phyloP scores from a whole-genome alignment of 495 filamentous ascomycete species.

The Penicillium diatomitis region DNA sequence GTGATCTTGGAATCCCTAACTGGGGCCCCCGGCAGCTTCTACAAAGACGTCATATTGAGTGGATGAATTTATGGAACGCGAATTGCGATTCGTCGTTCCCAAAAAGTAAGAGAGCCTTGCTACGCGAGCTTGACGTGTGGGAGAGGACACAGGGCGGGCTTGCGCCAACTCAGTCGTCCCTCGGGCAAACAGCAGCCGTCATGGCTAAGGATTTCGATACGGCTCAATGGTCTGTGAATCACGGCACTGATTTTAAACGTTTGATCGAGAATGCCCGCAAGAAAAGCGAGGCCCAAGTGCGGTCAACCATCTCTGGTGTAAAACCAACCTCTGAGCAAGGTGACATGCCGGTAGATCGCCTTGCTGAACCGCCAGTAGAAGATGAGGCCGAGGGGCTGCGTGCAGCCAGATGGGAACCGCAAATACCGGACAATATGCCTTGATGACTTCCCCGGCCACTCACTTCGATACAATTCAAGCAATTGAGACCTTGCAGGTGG shows the following conservation, averaged over 20 bases:
- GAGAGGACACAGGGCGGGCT: constrained; percentile 59
- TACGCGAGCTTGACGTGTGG: constrained; percentile 75
- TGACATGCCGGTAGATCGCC: background rate
- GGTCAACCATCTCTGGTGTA: constrained; percentile 22
- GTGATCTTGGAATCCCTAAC: constrained; percentile 71
- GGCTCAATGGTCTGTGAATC: constrained; percentile 59
- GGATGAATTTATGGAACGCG: constrained; percentile 92
- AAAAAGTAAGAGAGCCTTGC: constrained; percentile 57
- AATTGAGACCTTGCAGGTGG: no score
- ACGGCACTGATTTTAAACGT: constrained; percentile 63
- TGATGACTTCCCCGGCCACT: background rate
- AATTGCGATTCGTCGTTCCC: constrained; percentile 79
- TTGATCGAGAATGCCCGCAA: constrained; percentile 63
- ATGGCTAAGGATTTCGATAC: constrained; percentile 82
- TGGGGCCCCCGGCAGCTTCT: constrained; percentile 56
- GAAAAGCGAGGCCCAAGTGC: constrained; percentile 24
- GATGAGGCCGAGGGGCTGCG: background rate
- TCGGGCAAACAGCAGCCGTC: constrained; percentile 28
- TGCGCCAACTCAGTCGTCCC: constrained; percentile 12
- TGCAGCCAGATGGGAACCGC: background rate
- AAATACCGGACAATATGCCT: background rate
- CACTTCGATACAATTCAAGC: no score
- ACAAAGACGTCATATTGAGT: constrained; percentile 79
- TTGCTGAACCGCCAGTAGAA: background rate
- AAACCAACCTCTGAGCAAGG: background rate